Evolutionary conservation across 352 stramenopile species (phyloP), one percentile per base, ranked within the genome.

Genomic region (Phytophthora brassicae): DNA sequence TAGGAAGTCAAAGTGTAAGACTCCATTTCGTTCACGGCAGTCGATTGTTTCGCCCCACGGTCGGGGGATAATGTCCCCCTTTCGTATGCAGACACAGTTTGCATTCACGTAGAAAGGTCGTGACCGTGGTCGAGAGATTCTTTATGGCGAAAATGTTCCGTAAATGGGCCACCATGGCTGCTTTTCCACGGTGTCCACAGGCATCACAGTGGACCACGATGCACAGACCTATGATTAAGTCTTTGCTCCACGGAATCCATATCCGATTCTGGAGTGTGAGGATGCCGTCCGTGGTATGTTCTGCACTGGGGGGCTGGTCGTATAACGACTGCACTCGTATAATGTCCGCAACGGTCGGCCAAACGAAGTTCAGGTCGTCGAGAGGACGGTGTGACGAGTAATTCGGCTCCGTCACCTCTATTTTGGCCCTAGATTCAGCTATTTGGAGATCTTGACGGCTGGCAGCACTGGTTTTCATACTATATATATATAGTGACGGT

Each of bases 41-140:
- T 54, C 33, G 12, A 48, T 57, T 2, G 11, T 54, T 48, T 62
- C 54, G 24, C 54, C 17, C 43, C 51, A 62, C 11, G 43, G 54
- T 41, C 43, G 20, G 2, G 42, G 44, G 7, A 61, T 54, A 11
- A 29, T 43, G 3, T 31, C 50, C 24, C 35, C 20, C 43, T 48
- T 53, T 17, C 14, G 12, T n/a, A 35, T 54, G 43, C 29, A 61
- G 22, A 23, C 54, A 55, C 20, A 61, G 33, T n/a, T 28, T 31
- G 24, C 22, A 61, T 11, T 31, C 1, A 9, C 35, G n/a, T n/a
- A n/a, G n/a, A n/a, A n/a, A n/a, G n/a, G n/a, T n/a, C n/a, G n/a
- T n/a, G n/a, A n/a, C n/a, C n/a, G n/a, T n/a, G n/a, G n/a, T n/a
- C n/a, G n/a, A 16, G n/a, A 35, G 6, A 35, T 35, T 35, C 28